Evolutionary conservation across 495 filamentous ascomycete genomes (phyloP).

Genomic region (Aspergillus hancockii): DNA sequence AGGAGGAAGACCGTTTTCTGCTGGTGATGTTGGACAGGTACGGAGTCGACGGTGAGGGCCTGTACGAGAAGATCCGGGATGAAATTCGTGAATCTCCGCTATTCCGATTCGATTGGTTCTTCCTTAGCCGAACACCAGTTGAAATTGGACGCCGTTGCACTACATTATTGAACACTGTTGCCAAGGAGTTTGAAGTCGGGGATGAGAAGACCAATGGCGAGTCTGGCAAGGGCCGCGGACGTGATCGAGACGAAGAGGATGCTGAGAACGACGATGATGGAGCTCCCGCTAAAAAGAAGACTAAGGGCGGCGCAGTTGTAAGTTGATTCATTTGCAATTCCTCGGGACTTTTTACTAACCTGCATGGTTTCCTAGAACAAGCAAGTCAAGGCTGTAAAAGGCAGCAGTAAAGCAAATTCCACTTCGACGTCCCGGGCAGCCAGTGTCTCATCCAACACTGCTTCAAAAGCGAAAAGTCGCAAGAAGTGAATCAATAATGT

Average conservation of each 20-base stretch:
- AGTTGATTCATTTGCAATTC: constrained; percentile 17
- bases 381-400: constrained; percentile 59
- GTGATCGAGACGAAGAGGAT: constrained; percentile 75
- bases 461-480: constrained; percentile 47
- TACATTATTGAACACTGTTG: constrained; percentile 89
- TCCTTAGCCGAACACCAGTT: constrained; percentile 87
- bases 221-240: constrained; percentile 68
- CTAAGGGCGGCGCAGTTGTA: constrained; percentile 77
- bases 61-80: constrained; percentile 84
- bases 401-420: constrained; percentile 52
- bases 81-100: constrained; percentile 92
- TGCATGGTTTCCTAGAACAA: constrained; percentile 52
- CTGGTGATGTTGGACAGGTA: constrained; percentile 89
- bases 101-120: constrained; percentile 99
- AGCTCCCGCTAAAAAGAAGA: constrained; percentile 88
- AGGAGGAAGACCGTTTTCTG: constrained; percentile 97
- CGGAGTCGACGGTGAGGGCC: constrained; percentile 80
- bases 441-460: constrained; percentile 56
- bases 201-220: constrained; percentile 62
- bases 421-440: constrained; percentile 56
- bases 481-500: constrained; percentile 43
- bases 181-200: constrained; percentile 83
- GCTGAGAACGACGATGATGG: constrained; percentile 73
- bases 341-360: constrained; percentile 12
- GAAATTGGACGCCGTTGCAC: constrained; percentile 92